phyloP scores from a whole-genome alignment of 495 filamentous ascomycete genomes.

The Neurospora tetrasperma region DNA sequence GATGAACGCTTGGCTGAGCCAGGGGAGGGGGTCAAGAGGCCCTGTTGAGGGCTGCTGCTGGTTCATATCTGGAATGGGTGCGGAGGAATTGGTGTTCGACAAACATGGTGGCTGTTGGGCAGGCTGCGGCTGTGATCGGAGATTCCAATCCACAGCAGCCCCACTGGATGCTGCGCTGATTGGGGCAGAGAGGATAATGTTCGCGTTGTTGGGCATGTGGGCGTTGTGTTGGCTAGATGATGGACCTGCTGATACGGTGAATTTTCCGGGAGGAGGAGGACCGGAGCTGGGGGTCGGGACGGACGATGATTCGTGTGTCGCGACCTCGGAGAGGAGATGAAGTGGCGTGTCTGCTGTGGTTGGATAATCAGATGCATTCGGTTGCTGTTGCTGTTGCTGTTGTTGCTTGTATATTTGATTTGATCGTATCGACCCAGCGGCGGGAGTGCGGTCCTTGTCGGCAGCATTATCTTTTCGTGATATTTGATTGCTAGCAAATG shows the following conservation, averaged over 20 bases:
- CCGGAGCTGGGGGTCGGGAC: conserved; percentile 1
- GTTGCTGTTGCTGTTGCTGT: conserved; percentile 14
- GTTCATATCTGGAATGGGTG: background rate
- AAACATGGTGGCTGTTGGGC: background rate
- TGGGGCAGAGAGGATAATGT: background rate
- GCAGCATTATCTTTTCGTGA: conserved; percentile 10
- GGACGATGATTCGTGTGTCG: conserved; percentile 42
- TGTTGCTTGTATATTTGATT: conserved; percentile 8
- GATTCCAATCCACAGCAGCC: background rate
- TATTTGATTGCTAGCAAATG: conserved; percentile 1
- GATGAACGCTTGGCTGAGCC: conserved; percentile 20
- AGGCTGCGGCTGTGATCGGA: background rate
- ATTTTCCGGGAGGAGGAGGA: conserved; percentile 2
- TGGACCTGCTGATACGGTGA: background rate
- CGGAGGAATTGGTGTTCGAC: background rate
- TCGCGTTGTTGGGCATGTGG: background rate
- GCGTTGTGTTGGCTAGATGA: background rate
- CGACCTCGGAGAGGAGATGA: conserved; percentile 59
- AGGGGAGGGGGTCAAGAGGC: conserved; percentile 14
- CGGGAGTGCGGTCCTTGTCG: background rate
- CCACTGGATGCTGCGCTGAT: background rate
- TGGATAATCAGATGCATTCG: conserved; percentile 9
- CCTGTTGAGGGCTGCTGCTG: conserved; percentile 1
- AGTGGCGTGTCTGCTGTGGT: conserved; percentile 43
- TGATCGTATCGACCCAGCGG: conserved; percentile 1